Evolutionary conservation across 176 grass and related monocot genomes (phyloP).

Genomic region (Saccharum officinarum): DNA sequence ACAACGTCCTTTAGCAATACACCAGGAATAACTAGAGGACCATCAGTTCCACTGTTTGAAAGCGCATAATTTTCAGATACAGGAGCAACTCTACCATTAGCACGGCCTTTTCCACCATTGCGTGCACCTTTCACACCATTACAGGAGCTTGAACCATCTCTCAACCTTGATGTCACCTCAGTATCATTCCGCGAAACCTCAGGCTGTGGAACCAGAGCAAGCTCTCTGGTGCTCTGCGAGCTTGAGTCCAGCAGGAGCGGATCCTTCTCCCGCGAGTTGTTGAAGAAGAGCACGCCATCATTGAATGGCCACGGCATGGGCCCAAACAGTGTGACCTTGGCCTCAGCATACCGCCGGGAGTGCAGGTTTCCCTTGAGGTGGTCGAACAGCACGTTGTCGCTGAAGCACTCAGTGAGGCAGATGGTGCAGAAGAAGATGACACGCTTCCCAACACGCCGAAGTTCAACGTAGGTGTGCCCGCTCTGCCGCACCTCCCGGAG

Average conservation of each 20-base stretch:
- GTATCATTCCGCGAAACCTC: conserved; percentile 21
- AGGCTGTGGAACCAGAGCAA: conserved; percentile 54
- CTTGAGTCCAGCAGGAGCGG: conserved; percentile 38
- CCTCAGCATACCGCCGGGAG: conserved; percentile 58
- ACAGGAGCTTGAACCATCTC: conserved; percentile 36
- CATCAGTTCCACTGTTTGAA: conserved; percentile 32
- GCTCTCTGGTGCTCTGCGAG: conserved; percentile 42
- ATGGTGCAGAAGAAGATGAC: conserved; percentile 99
- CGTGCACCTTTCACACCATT: conserved; percentile 24
- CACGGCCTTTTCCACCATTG: conserved; percentile 4
- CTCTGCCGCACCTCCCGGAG: conserved; percentile 81
- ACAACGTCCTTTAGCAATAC: conserved; percentile 74
- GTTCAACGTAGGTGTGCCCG: conserved; percentile 90
- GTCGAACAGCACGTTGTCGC: conserved; percentile 89
- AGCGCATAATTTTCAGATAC: conserved; percentile 4
- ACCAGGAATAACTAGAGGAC: conserved; percentile 62
- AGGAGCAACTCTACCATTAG: conserved; percentile 7
- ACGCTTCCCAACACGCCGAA: conserved; percentile 68
- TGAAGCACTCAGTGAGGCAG: conserved; percentile 95
- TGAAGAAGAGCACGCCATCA: conserved; percentile 95
- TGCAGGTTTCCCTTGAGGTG: conserved; percentile 90
- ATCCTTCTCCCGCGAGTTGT: conserved; percentile 53
- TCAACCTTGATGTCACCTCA: conserved; percentile 57
- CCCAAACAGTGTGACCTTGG: conserved; percentile 90
- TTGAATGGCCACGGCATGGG: conserved; percentile 94